phyloP scores from a whole-genome alignment of 2,329 filamentous ascomycete species.

The Botrytis porri region DNA sequence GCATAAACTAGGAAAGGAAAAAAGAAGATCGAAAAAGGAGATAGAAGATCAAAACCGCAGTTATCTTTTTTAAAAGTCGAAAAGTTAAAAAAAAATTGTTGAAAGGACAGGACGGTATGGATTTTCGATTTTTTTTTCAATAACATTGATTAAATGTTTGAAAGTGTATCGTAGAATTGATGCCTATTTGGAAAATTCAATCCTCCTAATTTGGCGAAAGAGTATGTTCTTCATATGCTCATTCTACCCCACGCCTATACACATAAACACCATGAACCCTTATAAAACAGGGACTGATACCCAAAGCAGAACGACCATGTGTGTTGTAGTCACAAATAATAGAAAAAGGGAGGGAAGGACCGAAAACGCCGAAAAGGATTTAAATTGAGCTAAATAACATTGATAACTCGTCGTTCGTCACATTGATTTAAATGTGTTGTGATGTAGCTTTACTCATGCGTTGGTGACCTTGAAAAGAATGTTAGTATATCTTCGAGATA shows the following conservation, averaged over 20 bases:
- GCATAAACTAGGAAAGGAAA: slow-evolving; percentile 8
- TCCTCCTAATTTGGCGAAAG: slow-evolving; percentile 26
- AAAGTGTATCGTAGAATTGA: slow-evolving; percentile 29
- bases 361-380: slow-evolving; percentile 35
- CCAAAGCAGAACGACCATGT: slow-evolving; percentile 30
- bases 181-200: slow-evolving; percentile 26
- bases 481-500: slow-evolving; percentile 17
- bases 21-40: slow-evolving; percentile 20
- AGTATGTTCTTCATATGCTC: slow-evolving; percentile 32
- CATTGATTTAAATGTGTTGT: slow-evolving; percentile 23
- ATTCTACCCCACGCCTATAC: slow-evolving; percentile 37
- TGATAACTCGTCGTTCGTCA: slow-evolving; percentile 42
- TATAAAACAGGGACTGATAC: slow-evolving; percentile 26
- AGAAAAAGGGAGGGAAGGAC: slow-evolving; percentile 25
- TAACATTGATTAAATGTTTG: slow-evolving; percentile 22
- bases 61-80: slow-evolving; percentile 20
- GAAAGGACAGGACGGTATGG: slow-evolving; percentile 39
- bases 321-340: slow-evolving; percentile 23
- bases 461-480: slow-evolving; percentile 53
- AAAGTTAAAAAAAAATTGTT: slow-evolving; percentile 9
- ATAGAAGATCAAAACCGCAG: not conserved
- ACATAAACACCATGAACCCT: slow-evolving; percentile 36
- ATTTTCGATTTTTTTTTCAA: slow-evolving; percentile 11
- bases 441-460: slow-evolving; percentile 45
- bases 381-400: slow-evolving; percentile 34